Conservation (phyloP, 2,329 filamentous ascomycete genomes). For the Pseudogymnoascus sp. region DNA sequence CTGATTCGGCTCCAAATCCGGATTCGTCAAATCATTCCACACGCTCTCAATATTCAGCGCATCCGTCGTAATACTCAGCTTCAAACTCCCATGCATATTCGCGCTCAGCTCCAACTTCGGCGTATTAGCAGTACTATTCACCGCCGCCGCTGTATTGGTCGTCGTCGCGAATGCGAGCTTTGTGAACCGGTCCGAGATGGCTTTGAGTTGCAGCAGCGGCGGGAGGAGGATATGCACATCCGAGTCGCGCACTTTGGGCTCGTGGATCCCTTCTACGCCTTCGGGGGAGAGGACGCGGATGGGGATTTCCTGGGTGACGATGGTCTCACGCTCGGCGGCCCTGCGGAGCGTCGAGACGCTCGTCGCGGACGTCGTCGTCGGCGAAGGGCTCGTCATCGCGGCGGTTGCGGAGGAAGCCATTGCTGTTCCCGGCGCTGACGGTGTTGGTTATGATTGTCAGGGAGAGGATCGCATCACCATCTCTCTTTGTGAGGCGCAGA, state of each 20-base stretch:
- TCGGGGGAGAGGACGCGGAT: conserved; percentile 79
- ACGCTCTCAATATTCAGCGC: conserved; percentile 76
- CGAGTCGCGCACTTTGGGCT: conserved; percentile 82
- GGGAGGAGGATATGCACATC: conserved; percentile 93
- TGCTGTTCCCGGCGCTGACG: conserved; percentile 39
- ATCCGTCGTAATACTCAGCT: conserved; percentile 74
- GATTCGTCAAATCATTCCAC: conserved; percentile 83
- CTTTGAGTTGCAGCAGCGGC: conserved; percentile 79
- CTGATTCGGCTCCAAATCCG: conserved; percentile 73
- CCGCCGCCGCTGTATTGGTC: conserved; percentile 15
- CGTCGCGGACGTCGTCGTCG: conserved; percentile 41
- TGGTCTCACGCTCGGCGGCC: conserved; percentile 72
- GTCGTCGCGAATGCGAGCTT: conserved; percentile 60
- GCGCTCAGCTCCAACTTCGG: conserved; percentile 80
- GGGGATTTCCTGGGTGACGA: conserved; percentile 94
- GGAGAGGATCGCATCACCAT: conserved; percentile 76
- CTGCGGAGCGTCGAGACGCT: conserved; percentile 49
- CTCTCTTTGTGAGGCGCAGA: conserved; percentile 88
- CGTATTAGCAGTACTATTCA: conserved; percentile 24
- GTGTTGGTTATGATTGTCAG: conserved; percentile 82
- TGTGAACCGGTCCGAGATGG: conserved; percentile 91
- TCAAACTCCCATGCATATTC: conserved; percentile 88
- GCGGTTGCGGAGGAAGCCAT: conserved; percentile 22
- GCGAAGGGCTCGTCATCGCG: conserved; percentile 36
- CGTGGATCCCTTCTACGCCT: conserved; percentile 85